Percentiles rank a stretch among this genome's conserved stretches.
Evolutionary conservation across 106 monocot genomes (phyloP).

Genomic region (Ottelia alismoides): DNA sequence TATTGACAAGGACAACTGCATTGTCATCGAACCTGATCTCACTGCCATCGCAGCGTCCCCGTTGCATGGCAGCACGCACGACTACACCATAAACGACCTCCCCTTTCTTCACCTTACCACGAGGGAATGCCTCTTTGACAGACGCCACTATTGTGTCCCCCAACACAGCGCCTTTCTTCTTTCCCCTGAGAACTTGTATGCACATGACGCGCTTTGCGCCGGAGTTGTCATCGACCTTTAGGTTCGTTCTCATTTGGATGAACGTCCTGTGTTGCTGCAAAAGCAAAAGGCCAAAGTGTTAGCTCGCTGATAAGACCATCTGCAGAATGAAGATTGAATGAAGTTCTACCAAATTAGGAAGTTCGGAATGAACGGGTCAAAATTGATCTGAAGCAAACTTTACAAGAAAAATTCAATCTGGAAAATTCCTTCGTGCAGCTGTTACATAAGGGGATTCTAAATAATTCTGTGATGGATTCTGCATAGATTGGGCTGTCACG

Average conservation of each 20-base stretch:
- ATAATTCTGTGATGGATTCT: too few relatives aligned
- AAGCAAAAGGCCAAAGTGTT: background rate
- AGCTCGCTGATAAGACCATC: too few relatives aligned
- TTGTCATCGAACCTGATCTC: slow-evolving; percentile 88
- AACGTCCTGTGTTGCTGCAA: slow-evolving; percentile 81
- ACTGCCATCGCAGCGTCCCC: slow-evolving; percentile 72
- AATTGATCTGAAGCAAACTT: too few relatives aligned
- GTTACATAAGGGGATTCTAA: too few relatives aligned
- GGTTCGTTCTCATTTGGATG: slow-evolving; percentile 92
- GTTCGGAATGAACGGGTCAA: too few relatives aligned
- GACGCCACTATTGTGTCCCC: slow-evolving; percentile 80
- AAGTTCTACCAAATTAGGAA: too few relatives aligned
- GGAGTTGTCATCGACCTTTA: slow-evolving; percentile 88
- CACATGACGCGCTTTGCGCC: slow-evolving; percentile 90
- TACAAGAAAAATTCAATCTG: too few relatives aligned
- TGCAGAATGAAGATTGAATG: too few relatives aligned
- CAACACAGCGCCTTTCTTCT: slow-evolving; percentile 55
- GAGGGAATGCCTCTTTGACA: slow-evolving; percentile 80
- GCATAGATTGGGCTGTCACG: too few relatives aligned
- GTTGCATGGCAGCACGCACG: slow-evolving; percentile 83
- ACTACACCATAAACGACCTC: slow-evolving; percentile 82
- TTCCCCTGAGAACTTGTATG: slow-evolving; percentile 78
- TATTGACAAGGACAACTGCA: slow-evolving; percentile 86
- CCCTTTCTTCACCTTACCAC: slow-evolving; percentile 91
- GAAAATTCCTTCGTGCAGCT: too few relatives aligned